Conservation (phyloP, 306 rosid genomes). For the Lithocarpus polystachyus region DNA sequence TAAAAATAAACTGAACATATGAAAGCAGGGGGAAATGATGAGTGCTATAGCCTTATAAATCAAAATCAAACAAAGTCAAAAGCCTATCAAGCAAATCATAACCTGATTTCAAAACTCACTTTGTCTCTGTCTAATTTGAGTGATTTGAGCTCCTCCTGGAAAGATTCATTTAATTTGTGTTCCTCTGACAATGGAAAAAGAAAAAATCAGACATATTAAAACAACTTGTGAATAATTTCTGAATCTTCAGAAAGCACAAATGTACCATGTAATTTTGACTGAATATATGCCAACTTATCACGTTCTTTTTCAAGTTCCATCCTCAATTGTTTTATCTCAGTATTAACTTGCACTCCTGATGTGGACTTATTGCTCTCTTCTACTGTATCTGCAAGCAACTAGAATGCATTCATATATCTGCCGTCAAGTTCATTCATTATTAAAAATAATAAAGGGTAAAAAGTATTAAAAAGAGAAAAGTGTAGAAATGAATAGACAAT, state of each 20-base stretch:
- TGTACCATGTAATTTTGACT: slow-evolving; percentile 55
- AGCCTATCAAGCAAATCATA: neutral
- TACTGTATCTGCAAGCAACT: slow-evolving; percentile 81
- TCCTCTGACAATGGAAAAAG: slow-evolving; percentile 55
- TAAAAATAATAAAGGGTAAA: slow-evolving; percentile 39
- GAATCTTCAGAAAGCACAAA: slow-evolving; percentile 19
- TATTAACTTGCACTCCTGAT: slow-evolving; percentile 35
- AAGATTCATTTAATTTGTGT: slow-evolving; percentile 59
- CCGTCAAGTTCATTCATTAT: slow-evolving; percentile 93
- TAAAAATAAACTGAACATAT: neutral
- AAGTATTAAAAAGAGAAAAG: neutral
- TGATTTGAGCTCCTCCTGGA: slow-evolving; percentile 68
- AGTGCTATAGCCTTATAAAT: neutral
- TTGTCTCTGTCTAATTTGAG: slow-evolving; percentile 54
- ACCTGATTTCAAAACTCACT: slow-evolving; percentile 48
- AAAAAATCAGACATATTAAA: slow-evolving; percentile 7
- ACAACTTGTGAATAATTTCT: neutral
- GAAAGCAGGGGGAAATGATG: neutral
- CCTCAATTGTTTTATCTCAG: slow-evolving; percentile 57
- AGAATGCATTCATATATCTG: slow-evolving; percentile 99
- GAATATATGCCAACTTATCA: slow-evolving; percentile 44
- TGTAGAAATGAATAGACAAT: neutral
- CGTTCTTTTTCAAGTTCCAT: slow-evolving; percentile 65
- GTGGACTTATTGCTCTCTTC: slow-evolving; percentile 52
- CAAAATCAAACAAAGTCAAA: neutral